phyloP scores from a whole-genome alignment of 2,329 filamentous ascomycete species.

The Phaeosphaeria sp. region DNA sequence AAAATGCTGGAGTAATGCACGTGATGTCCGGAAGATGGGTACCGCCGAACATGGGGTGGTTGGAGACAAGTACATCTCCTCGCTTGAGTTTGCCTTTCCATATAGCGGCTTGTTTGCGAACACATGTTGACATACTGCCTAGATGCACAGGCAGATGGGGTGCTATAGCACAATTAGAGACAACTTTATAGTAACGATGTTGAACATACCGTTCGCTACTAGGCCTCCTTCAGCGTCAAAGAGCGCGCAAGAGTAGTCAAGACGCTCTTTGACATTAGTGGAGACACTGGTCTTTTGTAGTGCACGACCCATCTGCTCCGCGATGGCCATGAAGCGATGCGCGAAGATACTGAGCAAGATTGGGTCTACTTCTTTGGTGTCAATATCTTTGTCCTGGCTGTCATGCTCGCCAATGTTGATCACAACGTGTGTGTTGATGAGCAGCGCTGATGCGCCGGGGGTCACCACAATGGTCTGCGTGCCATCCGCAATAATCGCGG shows the following conservation, averaged over 20 bases:
- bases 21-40: constrained; percentile 41
- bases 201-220: constrained; percentile 68
- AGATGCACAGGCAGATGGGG: constrained; percentile 83
- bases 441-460: constrained; percentile 75
- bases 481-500: constrained; percentile 84
- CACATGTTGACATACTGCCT: constrained; percentile 85
- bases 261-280: constrained; percentile 81
- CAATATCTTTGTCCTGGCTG: constrained; percentile 55
- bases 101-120: constrained; percentile 78
- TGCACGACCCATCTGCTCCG: constrained; percentile 82
- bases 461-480: constrained; percentile 93
- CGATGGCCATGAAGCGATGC: constrained; percentile 84
- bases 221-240: constrained; percentile 79
- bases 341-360: constrained; percentile 81
- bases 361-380: constrained; percentile 70
- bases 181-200: background rate
- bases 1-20: constrained; percentile 34
- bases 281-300: constrained; percentile 81
- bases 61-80: constrained; percentile 50
- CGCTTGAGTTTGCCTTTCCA: constrained; percentile 80
- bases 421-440: constrained; percentile 86
- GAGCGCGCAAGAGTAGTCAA: constrained; percentile 84
- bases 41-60: constrained; percentile 37
- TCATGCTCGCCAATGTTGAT: constrained; percentile 76
- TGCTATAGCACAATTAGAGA: constrained; percentile 49